Evolutionary conservation across 139 green algal species (phyloP), one percentile per base, ranked within the genome.

Genomic region (Closterium sp.): DNA sequence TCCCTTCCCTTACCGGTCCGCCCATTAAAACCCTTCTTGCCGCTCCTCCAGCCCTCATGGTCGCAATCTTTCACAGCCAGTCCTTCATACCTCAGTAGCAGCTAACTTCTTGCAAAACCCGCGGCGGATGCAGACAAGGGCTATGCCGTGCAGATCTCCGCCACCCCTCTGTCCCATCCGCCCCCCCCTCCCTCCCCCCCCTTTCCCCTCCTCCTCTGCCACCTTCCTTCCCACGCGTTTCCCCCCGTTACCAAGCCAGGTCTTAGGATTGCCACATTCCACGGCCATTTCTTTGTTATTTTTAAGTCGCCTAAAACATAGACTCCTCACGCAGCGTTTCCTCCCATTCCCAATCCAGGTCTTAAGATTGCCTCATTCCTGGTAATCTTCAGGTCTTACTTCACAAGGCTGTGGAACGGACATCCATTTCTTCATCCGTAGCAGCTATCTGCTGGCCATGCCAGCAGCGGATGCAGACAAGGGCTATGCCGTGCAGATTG

Each of bases 51-150:
- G 91, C 98, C 6, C 94, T 99, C 84, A 96, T 96, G 76, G 97
- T 99, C 88, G 95, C 93, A 43, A 93, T 94, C 84, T 99, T 99
- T 96, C 97, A 98, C 89, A 98, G 64, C 64, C 64, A 83, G 12
- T 98, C 98, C 94, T 98, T 98, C 94, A 97, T n/a, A n/a, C n/a
- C n/a, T 99, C 88, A 96, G 98, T 19, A 98, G 96, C 66, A 98
- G 96, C n/a, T 98, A 99, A 95, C 96, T 99, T 83, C 95, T 99
- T 87, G 97, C 97, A 8, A 95, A 99, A 91, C 98, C 98, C 25
- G 96, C 96, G 21, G 96, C 96, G 90, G 96, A 98, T 94, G 95
- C 94, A 3, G 97, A 99, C 95, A 98, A 98, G 95, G 91, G 94
- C 30, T 96, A 96, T 89, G 94, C 92, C 30, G 87, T 93, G 25